Base-by-base conservation (phyloP, 352 stramenopile species). In the Globisporangium cederbergense region DNA sequence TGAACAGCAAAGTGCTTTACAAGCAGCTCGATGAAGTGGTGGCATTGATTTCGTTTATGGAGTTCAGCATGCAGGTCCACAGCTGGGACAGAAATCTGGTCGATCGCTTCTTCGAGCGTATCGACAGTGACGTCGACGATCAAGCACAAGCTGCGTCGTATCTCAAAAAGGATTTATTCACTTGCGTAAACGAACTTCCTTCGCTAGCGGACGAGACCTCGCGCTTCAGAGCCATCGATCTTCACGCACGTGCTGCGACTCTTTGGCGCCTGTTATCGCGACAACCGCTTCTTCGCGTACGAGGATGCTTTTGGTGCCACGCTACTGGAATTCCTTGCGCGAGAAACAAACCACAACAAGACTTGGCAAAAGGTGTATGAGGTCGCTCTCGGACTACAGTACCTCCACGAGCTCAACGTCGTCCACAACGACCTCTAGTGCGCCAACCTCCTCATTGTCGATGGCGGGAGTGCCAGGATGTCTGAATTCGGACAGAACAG, bases 331-430 rank as follows among this genome's bases (percentile, higher is more conserved):
- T 56, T 56, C 13, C 25, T 56, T 16, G 95, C 98, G 71, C 95
- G 94, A 18, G 98, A 98, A 72, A 95, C 90, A 30, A 83, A 56
- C 10, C 10, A 11, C 13, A 38, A 4, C 54, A 40, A 65, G 8
- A 60, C 36, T 3, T 72, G 68, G 60, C 45, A 67, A 13, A 72
- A 66, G 45, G 34, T 75, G 2, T 65, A 69, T 40, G 62, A 76
- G 54, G 59, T 58, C 9, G 62, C 62, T 4, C 34, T 73, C 0
- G 62, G 55, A 1, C 40, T 76, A 9, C 60, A 71, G 20, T 76
- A 65, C 36, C 34, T 71, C 5, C 66, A 76, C n/a, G 34, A 68
- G 14, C 54, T 60, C 1, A 42, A 66, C 30, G 66, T 71, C 11
- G 56, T 74, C 20, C 66, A 73, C 52, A 64, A 50, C 16, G 59